Evolutionary conservation across 495 filamentous ascomycete species (phyloP), one percentile per base, ranked within the genome.

Genomic region (Hypoxylon subgilvum): DNA sequence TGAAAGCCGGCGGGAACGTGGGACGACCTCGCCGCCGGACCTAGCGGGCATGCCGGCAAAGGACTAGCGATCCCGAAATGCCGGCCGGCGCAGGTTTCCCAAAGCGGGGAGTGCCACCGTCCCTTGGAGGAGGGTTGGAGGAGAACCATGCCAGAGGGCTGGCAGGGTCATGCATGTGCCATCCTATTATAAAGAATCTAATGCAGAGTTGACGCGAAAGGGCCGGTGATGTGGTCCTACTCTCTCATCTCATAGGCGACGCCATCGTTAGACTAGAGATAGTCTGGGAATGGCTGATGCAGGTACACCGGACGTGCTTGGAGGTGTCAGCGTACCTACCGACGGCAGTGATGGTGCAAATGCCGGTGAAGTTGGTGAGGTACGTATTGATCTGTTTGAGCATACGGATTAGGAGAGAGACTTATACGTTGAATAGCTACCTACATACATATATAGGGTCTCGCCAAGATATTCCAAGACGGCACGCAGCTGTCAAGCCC

Each of bases 281-380:
- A 43, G 39, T 57, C 49, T 44, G 61, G 54, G 54, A 46, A 54
- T 49, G 61, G 61, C 53, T n/a, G 13, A 64, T 42, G 54, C 61
- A 58, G 61, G 61, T 58, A 64, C 61, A 44, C 49, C 43, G 48
- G 53, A 14, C 47, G 30, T 51, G 45, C 58, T 47, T 30, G 52
- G 51, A 17, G 52, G 16, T 57, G 12, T 23, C 42, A 48, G 13
- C 41, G 35, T 48, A 57, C 52, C 59, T 57, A 35, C 46, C 52
- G 59, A 46, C 59, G 59, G 59, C 52, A 63, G 44, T 62, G 45
- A 31, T 46, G 13, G 51, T 27, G 10, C 7, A 28, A 48, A 57
- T 63, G 52, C 59, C 59, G 52, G 32, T 18, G 35, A 51, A 25
- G 51, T 30, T 47, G 46, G 46, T 28, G 21, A 52, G 14, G 36